These are phyloP conservation scores for Candida loeiensis DNA, from an alignment of 805 yeast species.

Conservation along the genomic window DNA sequence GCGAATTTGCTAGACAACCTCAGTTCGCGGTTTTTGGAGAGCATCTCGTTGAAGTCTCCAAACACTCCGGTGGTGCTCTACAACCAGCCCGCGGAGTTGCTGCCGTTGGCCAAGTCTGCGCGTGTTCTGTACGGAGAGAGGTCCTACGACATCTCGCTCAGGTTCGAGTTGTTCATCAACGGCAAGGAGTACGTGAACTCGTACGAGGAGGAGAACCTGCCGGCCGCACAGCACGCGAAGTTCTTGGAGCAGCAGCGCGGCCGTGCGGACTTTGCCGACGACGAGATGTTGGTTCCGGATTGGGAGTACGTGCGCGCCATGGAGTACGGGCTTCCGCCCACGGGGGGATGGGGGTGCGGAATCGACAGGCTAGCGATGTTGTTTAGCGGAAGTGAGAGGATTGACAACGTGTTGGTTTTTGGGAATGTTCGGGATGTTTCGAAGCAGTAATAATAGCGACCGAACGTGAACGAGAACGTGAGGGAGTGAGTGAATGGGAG, in stretches of 20 bases:
- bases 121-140: constrained; percentile 20
- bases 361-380: constrained; percentile 85
- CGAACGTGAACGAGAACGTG: not conserved
- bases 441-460: constrained; percentile 42
- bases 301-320: constrained; percentile 64
- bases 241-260: constrained; percentile 56
- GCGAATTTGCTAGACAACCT: constrained; percentile 63
- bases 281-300: constrained; percentile 70
- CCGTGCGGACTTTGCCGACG: constrained; percentile 48
- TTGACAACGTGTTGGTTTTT: constrained; percentile 72
- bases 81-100: constrained; percentile 79
- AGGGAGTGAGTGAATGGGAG: not conserved
- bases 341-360: constrained; percentile 98
- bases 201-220: constrained; percentile 94
- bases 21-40: constrained; percentile 61
- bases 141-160: constrained; percentile 46
- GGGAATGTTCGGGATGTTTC: constrained; percentile 71
- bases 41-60: constrained; percentile 40
- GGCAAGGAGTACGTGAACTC: constrained; percentile 88
- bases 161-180: constrained; percentile 82
- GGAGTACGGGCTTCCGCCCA: constrained; percentile 96
- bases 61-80: constrained; percentile 65
- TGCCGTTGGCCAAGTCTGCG: constrained; percentile 81
- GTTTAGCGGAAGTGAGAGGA: constrained; percentile 58
- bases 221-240: constrained; percentile 62